Percentiles rank a stretch among this genome's conserved stretches.
phyloP scores from a whole-genome alignment of 257 asterid genomes.

The Leptodermis oblonga region DNA sequence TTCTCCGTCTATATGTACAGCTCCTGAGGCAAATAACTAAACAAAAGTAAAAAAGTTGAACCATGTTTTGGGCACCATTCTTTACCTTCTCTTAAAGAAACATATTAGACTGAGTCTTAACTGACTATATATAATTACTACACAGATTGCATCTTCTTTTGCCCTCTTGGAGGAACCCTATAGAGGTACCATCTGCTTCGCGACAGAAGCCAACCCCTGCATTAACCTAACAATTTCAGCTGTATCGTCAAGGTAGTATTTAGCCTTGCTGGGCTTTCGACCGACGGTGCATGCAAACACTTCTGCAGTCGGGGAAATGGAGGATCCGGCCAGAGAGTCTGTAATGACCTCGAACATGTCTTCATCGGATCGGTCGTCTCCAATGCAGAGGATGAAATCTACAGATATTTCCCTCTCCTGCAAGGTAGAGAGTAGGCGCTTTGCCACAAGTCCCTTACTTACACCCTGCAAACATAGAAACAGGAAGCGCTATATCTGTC shows the following conservation, averaged over 20 bases:
- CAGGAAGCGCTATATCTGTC: background rate
- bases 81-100: slow-evolving; percentile 14
- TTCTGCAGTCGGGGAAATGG: slow-evolving; percentile 71
- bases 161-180: slow-evolving; percentile 1
- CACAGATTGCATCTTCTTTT: background rate
- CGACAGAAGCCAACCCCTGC: slow-evolving; percentile 77
- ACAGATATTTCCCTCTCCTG: slow-evolving; percentile 57
- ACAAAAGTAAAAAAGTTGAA: background rate
- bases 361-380: slow-evolving; percentile 80
- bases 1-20: slow-evolving; percentile 3
- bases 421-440: slow-evolving; percentile 55
- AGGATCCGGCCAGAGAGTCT: slow-evolving; percentile 52
- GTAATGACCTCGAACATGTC: slow-evolving; percentile 83
- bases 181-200: slow-evolving; percentile 42
- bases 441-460: slow-evolving; percentile 84
- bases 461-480: slow-evolving; percentile 54
- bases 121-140: too few species aligned
- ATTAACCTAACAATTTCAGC: slow-evolving; percentile 66
- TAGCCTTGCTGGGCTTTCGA: slow-evolving; percentile 80
- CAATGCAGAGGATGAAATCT: slow-evolving; percentile 74
- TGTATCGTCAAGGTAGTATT: slow-evolving; percentile 79
- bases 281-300: slow-evolving; percentile 88
- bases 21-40: background rate
- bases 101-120: slow-evolving; percentile 16
- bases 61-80: too few species aligned